Evolutionary conservation across 139 green algal genomes (phyloP).

Genomic region (Astrephomene gubernaculifera): DNA sequence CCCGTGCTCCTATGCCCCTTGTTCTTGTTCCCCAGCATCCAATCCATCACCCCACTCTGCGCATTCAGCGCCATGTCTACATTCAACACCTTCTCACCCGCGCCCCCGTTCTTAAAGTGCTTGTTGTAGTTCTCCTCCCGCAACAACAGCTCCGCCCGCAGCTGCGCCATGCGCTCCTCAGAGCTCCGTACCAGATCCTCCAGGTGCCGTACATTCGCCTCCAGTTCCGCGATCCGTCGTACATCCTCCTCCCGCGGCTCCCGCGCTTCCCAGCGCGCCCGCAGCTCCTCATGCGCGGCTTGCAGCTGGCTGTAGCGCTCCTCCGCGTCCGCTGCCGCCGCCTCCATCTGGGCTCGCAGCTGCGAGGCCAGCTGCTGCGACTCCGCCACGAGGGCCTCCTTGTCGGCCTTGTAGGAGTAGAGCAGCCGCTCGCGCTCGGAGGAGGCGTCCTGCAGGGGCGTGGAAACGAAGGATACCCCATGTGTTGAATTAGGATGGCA

Average conservation of each 20-base stretch:
- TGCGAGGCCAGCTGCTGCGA: slow-evolving; percentile 23
- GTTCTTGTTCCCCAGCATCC: slow-evolving; percentile 66
- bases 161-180: slow-evolving; percentile 68
- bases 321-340: slow-evolving; percentile 23
- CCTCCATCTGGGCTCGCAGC: slow-evolving; percentile 37
- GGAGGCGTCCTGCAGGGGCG: slow-evolving; percentile 5
- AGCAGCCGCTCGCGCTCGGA: slow-evolving; percentile 13
- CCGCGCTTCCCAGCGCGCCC: slow-evolving; percentile 51
- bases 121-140: slow-evolving; percentile 87
- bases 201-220: slow-evolving; percentile 28
- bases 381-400: slow-evolving; percentile 35
- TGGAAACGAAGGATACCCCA: too few species aligned
- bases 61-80: slow-evolving; percentile 66
- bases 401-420: slow-evolving; percentile 30
- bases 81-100: slow-evolving; percentile 54
- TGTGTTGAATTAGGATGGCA: too few species aligned
- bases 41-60: slow-evolving; percentile 65
- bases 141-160: slow-evolving; percentile 75
- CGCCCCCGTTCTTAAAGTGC: slow-evolving; percentile 77
- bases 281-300: slow-evolving; percentile 35
- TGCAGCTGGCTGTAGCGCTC: slow-evolving; percentile 46
- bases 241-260: slow-evolving; percentile 69
- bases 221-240: slow-evolving; percentile 41
- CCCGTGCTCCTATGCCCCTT: background rate
- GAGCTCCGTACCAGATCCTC: slow-evolving; percentile 59